Percentiles rank a stretch among this genome's conserved stretches.
Evolutionary conservation across 352 stramenopile genomes (phyloP).

Genomic region (Phytophthora pinifolia): DNA sequence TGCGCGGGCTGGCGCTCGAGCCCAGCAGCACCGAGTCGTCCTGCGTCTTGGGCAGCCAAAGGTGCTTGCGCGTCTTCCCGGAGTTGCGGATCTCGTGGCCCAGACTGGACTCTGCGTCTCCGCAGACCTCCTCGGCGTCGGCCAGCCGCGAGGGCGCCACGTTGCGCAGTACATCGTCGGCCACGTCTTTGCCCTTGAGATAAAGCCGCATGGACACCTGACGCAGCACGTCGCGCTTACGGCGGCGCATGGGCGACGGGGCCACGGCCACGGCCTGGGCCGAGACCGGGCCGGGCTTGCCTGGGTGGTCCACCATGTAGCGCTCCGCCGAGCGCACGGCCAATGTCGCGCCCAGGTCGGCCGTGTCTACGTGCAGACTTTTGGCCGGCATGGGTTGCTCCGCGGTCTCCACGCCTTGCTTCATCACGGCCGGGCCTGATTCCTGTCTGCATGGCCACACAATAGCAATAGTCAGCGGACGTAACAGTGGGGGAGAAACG

Average conservation of each 20-base stretch:
- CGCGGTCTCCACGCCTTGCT: slow-evolving; percentile 10
- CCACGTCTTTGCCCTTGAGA: slow-evolving; percentile 65
- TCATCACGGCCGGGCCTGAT: slow-evolving; percentile 7
- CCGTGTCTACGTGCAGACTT: slow-evolving; percentile 14
- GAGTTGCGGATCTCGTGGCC: slow-evolving; percentile 67
- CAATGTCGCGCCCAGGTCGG: neutral
- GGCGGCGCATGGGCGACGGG: slow-evolving; percentile 23
- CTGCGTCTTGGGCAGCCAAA: slow-evolving; percentile 76
- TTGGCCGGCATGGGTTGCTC: slow-evolving; percentile 15
- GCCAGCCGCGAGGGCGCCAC: slow-evolving; percentile 53
- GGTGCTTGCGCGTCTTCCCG: slow-evolving; percentile 61
- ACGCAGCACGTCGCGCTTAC: slow-evolving; percentile 70
- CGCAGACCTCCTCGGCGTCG: slow-evolving; percentile 58
- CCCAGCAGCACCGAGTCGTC: slow-evolving; percentile 71
- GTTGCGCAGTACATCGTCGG: slow-evolving; percentile 64
- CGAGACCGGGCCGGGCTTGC: slow-evolving; percentile 9
- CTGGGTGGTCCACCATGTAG: slow-evolving; percentile 18
- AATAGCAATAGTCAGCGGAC: slow-evolving; percentile 5
- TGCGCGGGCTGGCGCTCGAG: slow-evolving; percentile 8
- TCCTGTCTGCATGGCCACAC: slow-evolving; percentile 14
- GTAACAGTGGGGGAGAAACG: neutral
- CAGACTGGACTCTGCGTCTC: slow-evolving; percentile 46
- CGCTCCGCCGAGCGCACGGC: slow-evolving; percentile 12
- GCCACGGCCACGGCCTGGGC: slow-evolving; percentile 4
- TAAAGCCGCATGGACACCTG: slow-evolving; percentile 81